Percentiles rank a stretch among this genome's conserved stretches.
Evolutionary conservation across 768 basidiomycete species (phyloP).

Genomic region (Mycena epipterygia): DNA sequence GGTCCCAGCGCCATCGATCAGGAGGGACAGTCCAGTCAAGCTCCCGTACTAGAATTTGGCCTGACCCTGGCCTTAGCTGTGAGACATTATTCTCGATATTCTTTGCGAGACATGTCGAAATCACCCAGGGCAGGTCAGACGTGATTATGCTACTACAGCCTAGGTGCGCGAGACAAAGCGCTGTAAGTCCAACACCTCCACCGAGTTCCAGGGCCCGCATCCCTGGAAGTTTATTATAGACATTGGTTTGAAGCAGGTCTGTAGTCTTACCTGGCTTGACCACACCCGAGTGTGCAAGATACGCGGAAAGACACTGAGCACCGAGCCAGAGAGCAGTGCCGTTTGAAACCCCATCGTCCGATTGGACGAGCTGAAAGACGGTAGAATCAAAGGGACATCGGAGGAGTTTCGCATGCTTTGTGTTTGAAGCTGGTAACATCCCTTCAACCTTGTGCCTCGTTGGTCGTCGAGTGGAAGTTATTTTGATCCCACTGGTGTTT

Average conservation of each 20-base stretch:
- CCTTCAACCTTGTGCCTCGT: too few relatives aligned
- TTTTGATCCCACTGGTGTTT: conserved; percentile 39
- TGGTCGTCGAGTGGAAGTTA: conserved; percentile 1
- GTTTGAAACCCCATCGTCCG: conserved; percentile 73
- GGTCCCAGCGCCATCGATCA: conserved; percentile 68
- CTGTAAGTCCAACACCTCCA: conserved; percentile 83
- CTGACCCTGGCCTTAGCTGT: conserved; percentile 50
- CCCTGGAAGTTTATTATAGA: conserved; percentile 30
- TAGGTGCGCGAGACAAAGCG: conserved; percentile 42
- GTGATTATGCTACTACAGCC: conserved; percentile 80
- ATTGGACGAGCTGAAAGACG: conserved; percentile 67
- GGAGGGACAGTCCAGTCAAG: conserved; percentile 79
- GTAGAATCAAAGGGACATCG: conserved; percentile 52
- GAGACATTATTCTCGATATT: conserved; percentile 71
- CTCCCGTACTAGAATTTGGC: conserved; percentile 69
- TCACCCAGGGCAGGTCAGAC: conserved; percentile 79
- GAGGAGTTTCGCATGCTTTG: conserved; percentile 72
- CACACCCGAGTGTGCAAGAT: conserved; percentile 57
- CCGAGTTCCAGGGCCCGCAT: conserved; percentile 81
- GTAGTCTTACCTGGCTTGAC: conserved; percentile 21
- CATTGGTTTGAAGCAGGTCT: background rate
- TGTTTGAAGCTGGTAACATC: conserved; percentile 69
- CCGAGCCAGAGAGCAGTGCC: conserved; percentile 91
- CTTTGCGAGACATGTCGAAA: conserved; percentile 68
- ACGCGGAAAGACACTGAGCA: conserved; percentile 80